A percentile compares a stretch with the other conserved stretches of the same genome.
Conservation (phyloP, 768 basidiomycete species). For the Pleurotus platypus region DNA sequence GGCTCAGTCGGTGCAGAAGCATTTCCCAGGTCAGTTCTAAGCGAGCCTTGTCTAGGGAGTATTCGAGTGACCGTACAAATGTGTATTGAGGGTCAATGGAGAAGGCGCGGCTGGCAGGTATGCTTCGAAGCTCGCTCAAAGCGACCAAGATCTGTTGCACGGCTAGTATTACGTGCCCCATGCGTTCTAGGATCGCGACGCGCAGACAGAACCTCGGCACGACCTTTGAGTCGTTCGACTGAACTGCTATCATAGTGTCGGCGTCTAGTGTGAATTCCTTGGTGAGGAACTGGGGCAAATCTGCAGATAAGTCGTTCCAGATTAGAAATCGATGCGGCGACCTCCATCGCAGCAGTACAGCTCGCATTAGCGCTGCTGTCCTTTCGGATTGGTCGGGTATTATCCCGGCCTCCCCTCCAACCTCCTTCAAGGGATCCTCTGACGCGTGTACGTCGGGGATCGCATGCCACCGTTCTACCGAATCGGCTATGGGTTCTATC, state of each 20-base stretch:
- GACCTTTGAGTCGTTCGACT: background rate
- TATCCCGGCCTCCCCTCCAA: background rate
- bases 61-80: background rate
- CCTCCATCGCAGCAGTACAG: constrained; percentile 8
- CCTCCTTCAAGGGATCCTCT: constrained; percentile 5
- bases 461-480: constrained; percentile 4
- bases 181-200: background rate
- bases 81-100: background rate
- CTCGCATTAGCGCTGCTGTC: background rate
- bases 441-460: background rate
- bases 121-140: background rate
- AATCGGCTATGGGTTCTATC: background rate
- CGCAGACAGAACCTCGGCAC: background rate
- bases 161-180: background rate
- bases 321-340: background rate
- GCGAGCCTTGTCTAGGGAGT: no score
- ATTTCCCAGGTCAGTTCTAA: background rate
- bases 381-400: constrained; percentile 5
- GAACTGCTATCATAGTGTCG: no score
- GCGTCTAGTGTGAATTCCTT: background rate
- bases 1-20: background rate
- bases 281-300: background rate
- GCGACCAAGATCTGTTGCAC: constrained; percentile 1
- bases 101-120: background rate
- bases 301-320: background rate